phyloP scores from a whole-genome alignment of 768 basidiomycete genomes.

The Pleurotus djamor region DNA sequence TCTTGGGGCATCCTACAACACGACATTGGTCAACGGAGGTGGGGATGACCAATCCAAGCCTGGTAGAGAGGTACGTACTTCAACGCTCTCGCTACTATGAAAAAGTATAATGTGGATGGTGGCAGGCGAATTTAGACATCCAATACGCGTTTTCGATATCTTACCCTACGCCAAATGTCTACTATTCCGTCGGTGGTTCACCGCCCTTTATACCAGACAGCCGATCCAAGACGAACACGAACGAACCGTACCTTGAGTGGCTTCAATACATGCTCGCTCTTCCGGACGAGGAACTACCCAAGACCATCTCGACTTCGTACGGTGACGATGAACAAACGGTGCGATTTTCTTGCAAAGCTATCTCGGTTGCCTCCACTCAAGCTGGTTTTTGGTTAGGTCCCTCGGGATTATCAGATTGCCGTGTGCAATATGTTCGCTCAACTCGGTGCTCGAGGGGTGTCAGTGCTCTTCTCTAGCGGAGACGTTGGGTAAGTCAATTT shows the following conservation, averaged over 20 bases:
- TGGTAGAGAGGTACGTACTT: conserved; percentile 20
- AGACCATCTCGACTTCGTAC: conserved; percentile 53
- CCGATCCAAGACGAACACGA: conserved; percentile 34
- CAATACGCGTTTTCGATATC: conserved; percentile 43
- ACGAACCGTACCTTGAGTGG: conserved; percentile 41
- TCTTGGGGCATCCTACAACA: conserved; percentile 26
- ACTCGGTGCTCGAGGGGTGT: conserved; percentile 48
- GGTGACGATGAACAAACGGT: conserved; percentile 38
- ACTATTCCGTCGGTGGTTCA: conserved; percentile 42
- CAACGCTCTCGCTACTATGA: background rate
- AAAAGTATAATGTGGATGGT: no score
- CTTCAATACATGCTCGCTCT: conserved; percentile 38
- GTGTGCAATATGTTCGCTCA: conserved; percentile 25
- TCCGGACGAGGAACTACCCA: conserved; percentile 31
- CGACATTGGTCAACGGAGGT: conserved; percentile 35
- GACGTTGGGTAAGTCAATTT: conserved; percentile 37
- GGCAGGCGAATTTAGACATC: conserved; percentile 47
- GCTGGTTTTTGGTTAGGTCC: background rate
- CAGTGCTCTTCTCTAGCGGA: conserved; percentile 47
- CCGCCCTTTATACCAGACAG: conserved; percentile 43
- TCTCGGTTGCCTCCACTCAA: background rate
- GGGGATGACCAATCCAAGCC: conserved; percentile 33
- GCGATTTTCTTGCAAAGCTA: background rate
- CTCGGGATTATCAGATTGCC: background rate
- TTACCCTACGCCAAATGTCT: conserved; percentile 41